phyloP scores from a whole-genome alignment of 345 rosid species.

The Citrus cavaleriei region DNA sequence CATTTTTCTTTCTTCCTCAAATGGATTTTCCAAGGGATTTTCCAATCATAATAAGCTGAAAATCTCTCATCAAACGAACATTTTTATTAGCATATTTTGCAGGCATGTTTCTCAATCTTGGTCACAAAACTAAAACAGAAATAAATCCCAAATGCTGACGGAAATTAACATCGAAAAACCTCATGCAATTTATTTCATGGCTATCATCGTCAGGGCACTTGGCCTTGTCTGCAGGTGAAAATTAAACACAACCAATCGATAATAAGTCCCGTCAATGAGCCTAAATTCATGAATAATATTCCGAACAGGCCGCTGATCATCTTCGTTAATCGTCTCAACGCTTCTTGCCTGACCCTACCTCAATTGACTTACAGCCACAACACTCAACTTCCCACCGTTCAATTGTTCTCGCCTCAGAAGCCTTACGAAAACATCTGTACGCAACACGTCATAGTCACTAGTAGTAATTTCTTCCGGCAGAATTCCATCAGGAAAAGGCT shows the following conservation, averaged over 20 bases:
- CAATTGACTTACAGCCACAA: neutral
- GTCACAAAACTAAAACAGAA: no score
- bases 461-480: neutral
- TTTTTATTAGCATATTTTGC: no score
- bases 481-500: neutral
- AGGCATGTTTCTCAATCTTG: no score
- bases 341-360: neutral
- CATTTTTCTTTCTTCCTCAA: no score
- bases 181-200: no score
- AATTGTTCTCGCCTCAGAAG: neutral
- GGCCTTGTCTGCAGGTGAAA: neutral
- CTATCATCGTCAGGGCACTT: neutral
- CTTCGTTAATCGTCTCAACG: neutral
- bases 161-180: no score
- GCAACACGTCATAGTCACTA: neutral
- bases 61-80: no score
- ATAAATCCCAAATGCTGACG: no score
- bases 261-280: neutral
- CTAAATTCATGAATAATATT: no score
- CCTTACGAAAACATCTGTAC: neutral
- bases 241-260: neutral
- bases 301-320: neutral
- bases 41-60: no score
- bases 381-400: neutral
- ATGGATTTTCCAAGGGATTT: no score